Evolutionary conservation across 2,329 filamentous ascomycete genomes (phyloP), one percentile per base, ranked within the genome.

Genomic region (Diatrype stigma): DNA sequence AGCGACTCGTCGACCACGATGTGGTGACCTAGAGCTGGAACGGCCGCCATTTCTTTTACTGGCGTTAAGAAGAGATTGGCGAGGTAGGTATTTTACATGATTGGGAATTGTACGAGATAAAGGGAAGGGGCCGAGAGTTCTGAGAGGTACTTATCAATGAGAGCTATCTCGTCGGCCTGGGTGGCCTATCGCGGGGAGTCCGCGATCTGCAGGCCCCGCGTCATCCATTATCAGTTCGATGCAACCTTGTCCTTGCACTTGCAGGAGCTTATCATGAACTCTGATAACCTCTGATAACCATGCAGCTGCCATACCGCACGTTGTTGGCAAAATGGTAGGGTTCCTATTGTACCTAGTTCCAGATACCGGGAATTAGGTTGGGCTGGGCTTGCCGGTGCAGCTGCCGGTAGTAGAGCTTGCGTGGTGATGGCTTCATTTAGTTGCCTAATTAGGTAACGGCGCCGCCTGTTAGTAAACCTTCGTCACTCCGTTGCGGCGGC

Each of bases 1-100:
- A 60, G 30, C n/a, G 30, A 37, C 22, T 50, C 44, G 35, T 46
- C 19, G 37, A 42, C 19, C 3, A n/a, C 37, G 19, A 11, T n/a
- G 21, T 34, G 14, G n/a, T n/a, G n/a, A n/a, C n/a, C n/a, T n/a
- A n/a, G n/a, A 12, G 16, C 11, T 46, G 23, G 11, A 46, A 19
- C 32, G 6, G 26, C 26, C 14, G 26, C 44, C 8, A 34, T 21
- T 22, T 2, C 38, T 21, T 22, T 16, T 30, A 10, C 38, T 42
- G 14, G 6, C 11, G 16, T 12, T 21, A 17, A 10, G 16, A 42
- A 10, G 16, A 22, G 8, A 26, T 22, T 3, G 37, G 16, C n/a
- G 16, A 22, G 34, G n/a, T 37, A 14, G 14, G 6, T 37, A 12
- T 37, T 12, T 37, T 37, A 37, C 34, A 37, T 37, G 12, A 5